A percentile compares a stretch with the other conserved stretches of the same genome.
Conservation (phyloP, 202 grass and related monocot species). For the Schoenoplectus triqueter region DNA sequence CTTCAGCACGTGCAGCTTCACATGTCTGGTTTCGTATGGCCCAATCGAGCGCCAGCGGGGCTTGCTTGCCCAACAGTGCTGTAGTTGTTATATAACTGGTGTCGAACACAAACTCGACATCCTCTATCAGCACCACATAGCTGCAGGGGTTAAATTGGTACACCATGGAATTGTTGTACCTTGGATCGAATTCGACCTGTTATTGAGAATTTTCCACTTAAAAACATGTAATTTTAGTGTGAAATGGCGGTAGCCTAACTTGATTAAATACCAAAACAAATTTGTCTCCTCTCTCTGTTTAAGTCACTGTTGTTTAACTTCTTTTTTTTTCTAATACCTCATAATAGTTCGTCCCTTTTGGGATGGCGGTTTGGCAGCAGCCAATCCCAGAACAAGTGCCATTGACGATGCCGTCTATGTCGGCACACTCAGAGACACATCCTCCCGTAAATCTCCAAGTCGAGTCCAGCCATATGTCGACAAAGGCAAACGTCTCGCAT, state of each 20-base stretch:
- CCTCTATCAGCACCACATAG: conserved; percentile 48
- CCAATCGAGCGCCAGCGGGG: conserved; percentile 43
- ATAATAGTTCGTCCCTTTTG: conserved; percentile 34
- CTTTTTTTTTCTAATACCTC: rapidly evolving
- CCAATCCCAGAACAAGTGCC: conserved; percentile 43
- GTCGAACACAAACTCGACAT: neutral
- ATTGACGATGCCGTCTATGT: neutral
- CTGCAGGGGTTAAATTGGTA: conserved; percentile 31
- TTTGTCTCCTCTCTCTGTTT: too few relatives aligned
- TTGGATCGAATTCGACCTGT: rapidly evolving
- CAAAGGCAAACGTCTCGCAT: conserved; percentile 31
- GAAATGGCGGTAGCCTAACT: neutral
- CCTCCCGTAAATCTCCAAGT: conserved; percentile 29
- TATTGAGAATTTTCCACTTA: neutral
- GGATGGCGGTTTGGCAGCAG: conserved; percentile 54
- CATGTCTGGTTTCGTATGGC: conserved; percentile 38
- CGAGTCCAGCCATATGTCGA: neutral
- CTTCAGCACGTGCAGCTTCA: neutral
- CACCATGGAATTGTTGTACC: neutral
- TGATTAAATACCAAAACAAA: neutral
- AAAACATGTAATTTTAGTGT: too few relatives aligned
- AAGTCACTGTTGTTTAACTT: neutral
- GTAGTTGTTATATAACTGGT: conserved; percentile 39
- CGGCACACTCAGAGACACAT: conserved; percentile 23
- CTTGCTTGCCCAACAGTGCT: neutral